phyloP scores from a whole-genome alignment of 495 filamentous ascomycete genomes.

The Copromyces sp. region DNA sequence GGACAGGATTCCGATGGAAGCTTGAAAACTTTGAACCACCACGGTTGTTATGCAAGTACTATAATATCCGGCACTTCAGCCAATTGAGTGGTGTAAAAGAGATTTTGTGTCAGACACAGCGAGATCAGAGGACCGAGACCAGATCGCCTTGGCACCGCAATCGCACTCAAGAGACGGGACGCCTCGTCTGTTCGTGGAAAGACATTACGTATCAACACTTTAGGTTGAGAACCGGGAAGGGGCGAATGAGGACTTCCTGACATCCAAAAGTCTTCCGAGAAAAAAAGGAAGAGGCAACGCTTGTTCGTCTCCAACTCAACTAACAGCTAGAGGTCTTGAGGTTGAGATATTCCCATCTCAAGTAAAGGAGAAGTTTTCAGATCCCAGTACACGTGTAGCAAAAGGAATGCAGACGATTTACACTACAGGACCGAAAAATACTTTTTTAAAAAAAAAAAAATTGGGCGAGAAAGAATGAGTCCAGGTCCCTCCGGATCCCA shows the following conservation, averaged over 20 bases:
- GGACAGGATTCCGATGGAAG: background rate
- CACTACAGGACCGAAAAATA: background rate
- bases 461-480: background rate
- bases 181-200: background rate
- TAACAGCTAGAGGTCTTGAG: background rate
- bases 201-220: background rate
- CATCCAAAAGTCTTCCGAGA: background rate
- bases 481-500: background rate
- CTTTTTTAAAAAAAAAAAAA: background rate
- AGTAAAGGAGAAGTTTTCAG: background rate
- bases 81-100: background rate
- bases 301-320: background rate
- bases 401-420: background rate
- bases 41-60: background rate
- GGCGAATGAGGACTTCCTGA: background rate
- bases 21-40: background rate
- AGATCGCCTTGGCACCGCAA: background rate
- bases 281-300: background rate
- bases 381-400: background rate
- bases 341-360: background rate
- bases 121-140: background rate
- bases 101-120: background rate
- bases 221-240: background rate
- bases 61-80: background rate
- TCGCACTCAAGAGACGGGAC: background rate